Conservation (phyloP, 805 yeast species). For the Deakozyma indianensis region DNA sequence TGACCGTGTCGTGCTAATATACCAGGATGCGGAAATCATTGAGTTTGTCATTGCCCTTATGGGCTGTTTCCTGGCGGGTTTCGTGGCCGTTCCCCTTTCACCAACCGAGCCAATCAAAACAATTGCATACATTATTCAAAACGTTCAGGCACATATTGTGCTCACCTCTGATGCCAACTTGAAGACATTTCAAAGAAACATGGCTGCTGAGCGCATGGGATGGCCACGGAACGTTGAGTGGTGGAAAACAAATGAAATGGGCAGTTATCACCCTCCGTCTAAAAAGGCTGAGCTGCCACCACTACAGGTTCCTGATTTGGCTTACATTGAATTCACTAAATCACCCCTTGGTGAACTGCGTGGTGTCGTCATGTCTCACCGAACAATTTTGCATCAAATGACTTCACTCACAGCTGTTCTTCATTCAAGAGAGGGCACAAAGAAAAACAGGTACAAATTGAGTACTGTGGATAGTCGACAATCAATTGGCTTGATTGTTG, state of each 20-base stretch:
- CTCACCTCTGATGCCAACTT: slow-evolving; percentile 68
- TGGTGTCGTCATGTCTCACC: slow-evolving; percentile 87
- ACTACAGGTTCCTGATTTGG: slow-evolving; percentile 64
- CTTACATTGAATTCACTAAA: slow-evolving; percentile 84
- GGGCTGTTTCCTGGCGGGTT: slow-evolving; percentile 88
- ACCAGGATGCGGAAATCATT: slow-evolving; percentile 67
- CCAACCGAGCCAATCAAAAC: slow-evolving; percentile 43
- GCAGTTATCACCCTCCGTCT: slow-evolving; percentile 44
- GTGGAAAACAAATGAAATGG: slow-evolving; percentile 83
- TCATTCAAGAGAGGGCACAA: slow-evolving; percentile 25
- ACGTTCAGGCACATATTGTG: slow-evolving; percentile 64
- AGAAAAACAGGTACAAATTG: slow-evolving; percentile 38
- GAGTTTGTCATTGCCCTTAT: slow-evolving; percentile 77
- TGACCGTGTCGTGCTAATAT: slow-evolving; percentile 73
- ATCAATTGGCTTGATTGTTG: slow-evolving; percentile 76
- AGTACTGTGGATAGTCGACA: slow-evolving; percentile 56
- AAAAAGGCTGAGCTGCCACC: slow-evolving; percentile 48
- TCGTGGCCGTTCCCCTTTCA: slow-evolving; percentile 87
- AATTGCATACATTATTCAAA: slow-evolving; percentile 52
- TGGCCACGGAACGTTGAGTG: slow-evolving; percentile 67
- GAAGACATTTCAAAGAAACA: slow-evolving; percentile 56
- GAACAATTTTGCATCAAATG: slow-evolving; percentile 83
- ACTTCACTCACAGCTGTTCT: slow-evolving; percentile 54
- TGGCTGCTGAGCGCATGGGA: slow-evolving; percentile 28
- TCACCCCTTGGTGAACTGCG: slow-evolving; percentile 83